Conservation (phyloP, 352 stramenopile genomes). For the Pythium inflatum region DNA sequence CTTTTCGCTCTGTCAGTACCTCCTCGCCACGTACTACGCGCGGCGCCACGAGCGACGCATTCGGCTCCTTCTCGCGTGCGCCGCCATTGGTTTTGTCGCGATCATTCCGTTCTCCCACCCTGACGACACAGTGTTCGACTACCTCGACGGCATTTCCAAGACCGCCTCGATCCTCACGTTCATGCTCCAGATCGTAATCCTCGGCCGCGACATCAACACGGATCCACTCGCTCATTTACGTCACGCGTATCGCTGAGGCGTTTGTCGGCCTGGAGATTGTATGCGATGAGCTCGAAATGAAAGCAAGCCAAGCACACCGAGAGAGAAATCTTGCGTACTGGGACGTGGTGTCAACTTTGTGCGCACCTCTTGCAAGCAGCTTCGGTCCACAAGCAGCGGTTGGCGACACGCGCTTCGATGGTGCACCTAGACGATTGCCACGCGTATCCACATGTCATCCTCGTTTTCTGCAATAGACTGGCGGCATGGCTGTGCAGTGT, state of each 20-base stretch:
- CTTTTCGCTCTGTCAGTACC: slow-evolving; percentile 31
- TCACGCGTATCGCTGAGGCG: slow-evolving; percentile 16
- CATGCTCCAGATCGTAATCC: slow-evolving; percentile 24
- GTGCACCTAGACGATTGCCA: too few relatives aligned
- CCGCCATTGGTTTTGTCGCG: slow-evolving; percentile 17
- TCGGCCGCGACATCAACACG: slow-evolving; percentile 24
- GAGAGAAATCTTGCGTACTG: too few relatives aligned
- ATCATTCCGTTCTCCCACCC: slow-evolving; percentile 25
- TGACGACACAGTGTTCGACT: slow-evolving; percentile 12
- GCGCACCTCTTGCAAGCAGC: too few relatives aligned
- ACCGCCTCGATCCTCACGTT: slow-evolving; percentile 28
- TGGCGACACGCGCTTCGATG: too few relatives aligned
- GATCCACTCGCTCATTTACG: slow-evolving; percentile 11
- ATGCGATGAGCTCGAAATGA: too few relatives aligned
- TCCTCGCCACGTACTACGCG: slow-evolving; percentile 6
- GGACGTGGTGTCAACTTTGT: too few relatives aligned
- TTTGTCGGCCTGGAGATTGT: slow-evolving; percentile 15
- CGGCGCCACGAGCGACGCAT: slow-evolving; percentile 2
- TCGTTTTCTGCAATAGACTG: too few relatives aligned
- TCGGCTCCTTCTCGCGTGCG: slow-evolving; percentile 5
- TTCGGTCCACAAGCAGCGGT: too few relatives aligned
- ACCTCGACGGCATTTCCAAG: slow-evolving; percentile 30
- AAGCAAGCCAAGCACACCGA: too few relatives aligned
- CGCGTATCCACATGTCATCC: too few relatives aligned
- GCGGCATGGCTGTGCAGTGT: too few relatives aligned